phyloP scores from a whole-genome alignment of 345 rosid species.

The Tarenaya hassleriana region DNA sequence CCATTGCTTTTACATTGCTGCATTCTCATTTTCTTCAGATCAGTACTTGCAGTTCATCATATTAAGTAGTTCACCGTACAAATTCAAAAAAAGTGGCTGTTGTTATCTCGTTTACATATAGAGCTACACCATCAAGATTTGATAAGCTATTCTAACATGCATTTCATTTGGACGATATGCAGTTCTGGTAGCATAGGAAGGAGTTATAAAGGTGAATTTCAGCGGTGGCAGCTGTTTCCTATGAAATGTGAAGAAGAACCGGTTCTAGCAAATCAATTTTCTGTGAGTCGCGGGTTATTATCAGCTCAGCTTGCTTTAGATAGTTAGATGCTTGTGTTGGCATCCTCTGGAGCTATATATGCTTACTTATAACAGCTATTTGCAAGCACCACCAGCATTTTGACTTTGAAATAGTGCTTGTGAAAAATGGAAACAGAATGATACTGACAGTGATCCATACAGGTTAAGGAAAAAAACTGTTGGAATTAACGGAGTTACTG shows the following conservation, averaged over 20 bases:
- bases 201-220: constrained; percentile 86
- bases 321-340: neutral
- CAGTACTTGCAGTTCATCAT: too few relatives aligned
- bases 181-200: constrained; percentile 93
- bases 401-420: too few relatives aligned
- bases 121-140: neutral
- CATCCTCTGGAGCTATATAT: neutral
- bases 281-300: constrained; percentile 53
- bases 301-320: constrained; percentile 4
- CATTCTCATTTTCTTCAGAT: too few relatives aligned
- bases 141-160: neutral
- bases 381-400: neutral
- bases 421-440: too few relatives aligned
- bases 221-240: constrained; percentile 78
- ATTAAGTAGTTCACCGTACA: neutral
- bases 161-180: constrained; percentile 1
- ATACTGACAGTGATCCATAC: too few relatives aligned
- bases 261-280: constrained; percentile 81
- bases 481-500: too few relatives aligned
- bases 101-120: too few relatives aligned
- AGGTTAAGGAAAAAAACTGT: too few relatives aligned
- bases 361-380: neutral
- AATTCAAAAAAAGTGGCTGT: neutral
- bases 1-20: too few relatives aligned
- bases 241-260: constrained; percentile 66